These are phyloP conservation scores for Backusella mclennaniae DNA, from an alignment of 192 early-diverging fungal genomes.

Conservation along the genomic window DNA sequence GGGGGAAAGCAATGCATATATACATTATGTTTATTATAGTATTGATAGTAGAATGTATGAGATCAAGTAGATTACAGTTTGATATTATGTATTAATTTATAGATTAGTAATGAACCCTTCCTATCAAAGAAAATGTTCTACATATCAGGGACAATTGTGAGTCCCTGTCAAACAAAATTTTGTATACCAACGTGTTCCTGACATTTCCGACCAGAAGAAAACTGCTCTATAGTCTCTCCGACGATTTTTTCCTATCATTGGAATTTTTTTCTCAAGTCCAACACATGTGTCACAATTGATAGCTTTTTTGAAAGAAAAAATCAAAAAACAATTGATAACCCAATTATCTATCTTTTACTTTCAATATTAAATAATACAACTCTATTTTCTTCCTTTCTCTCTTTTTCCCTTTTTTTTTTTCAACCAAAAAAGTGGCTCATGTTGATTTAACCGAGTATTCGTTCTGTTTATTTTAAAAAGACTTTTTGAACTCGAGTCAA, in stretches of 20 bases:
- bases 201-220: neutral
- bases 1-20: neutral
- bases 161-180: neutral
- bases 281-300: neutral
- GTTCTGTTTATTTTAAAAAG: neutral
- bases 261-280: neutral
- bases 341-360: neutral
- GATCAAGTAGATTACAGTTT: too few species aligned
- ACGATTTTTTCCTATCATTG: neutral
- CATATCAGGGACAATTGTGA: neutral
- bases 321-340: too few species aligned
- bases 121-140: neutral
- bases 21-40: neutral
- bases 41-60: too few species aligned
- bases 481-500: too few species aligned
- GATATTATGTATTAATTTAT: neutral
- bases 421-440: neutral
- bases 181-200: neutral
- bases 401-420: neutral
- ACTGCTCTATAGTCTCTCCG: neutral
- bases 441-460: neutral
- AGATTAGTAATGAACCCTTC: neutral
- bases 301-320: neutral
- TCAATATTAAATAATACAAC: neutral
- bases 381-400: neutral